Percentiles rank a stretch among this genome's conserved stretches.
Evolutionary conservation across 1,139 yeast species (phyloP).

Genomic region (Kodamaea sp.): DNA sequence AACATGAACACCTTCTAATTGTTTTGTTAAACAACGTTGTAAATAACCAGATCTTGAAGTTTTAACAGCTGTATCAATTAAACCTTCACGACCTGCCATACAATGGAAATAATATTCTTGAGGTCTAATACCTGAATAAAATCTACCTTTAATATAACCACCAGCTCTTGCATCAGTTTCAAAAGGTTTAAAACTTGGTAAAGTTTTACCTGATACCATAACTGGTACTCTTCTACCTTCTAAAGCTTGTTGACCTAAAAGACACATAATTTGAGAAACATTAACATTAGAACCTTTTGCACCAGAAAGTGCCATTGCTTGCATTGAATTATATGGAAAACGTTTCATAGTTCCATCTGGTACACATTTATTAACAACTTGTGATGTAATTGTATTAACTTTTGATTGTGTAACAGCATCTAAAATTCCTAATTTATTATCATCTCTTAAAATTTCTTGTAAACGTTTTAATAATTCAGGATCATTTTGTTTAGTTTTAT

Average conservation of each 20-base stretch:
- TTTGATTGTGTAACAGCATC: conserved; percentile 96
- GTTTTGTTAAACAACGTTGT: conserved; percentile 97
- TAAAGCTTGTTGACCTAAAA: conserved; percentile 97
- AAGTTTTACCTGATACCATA: conserved; percentile 96
- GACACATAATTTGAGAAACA: conserved; percentile 98
- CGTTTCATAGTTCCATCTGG: conserved; percentile 95
- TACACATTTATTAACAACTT: conserved; percentile 90
- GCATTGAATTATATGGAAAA: conserved; percentile 97
- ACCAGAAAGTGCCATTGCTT: conserved; percentile 98
- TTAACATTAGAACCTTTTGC: conserved; percentile 99
- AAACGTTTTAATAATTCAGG: conserved; percentile 82
- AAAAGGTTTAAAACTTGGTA: conserved; percentile 94
- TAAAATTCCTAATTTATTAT: conserved; percentile 82
- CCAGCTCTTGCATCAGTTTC: conserved; percentile 99
- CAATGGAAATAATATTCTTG: conserved; percentile 99
- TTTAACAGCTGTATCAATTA: conserved; percentile 98
- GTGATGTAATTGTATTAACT: conserved; percentile 87
- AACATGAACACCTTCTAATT: conserved; percentile 94
- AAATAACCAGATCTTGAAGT: conserved; percentile 98
- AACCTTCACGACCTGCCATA: conserved; percentile 99
- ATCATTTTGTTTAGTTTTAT: conserved; percentile 46
- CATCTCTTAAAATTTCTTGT: conserved; percentile 94
- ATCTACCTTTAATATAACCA: conserved; percentile 95
- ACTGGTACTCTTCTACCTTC: conserved; percentile 99
- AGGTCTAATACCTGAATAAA: conserved; percentile 97